phyloP scores from a whole-genome alignment of 2,329 filamentous ascomycete genomes.

The Lecanosticta acicola region DNA sequence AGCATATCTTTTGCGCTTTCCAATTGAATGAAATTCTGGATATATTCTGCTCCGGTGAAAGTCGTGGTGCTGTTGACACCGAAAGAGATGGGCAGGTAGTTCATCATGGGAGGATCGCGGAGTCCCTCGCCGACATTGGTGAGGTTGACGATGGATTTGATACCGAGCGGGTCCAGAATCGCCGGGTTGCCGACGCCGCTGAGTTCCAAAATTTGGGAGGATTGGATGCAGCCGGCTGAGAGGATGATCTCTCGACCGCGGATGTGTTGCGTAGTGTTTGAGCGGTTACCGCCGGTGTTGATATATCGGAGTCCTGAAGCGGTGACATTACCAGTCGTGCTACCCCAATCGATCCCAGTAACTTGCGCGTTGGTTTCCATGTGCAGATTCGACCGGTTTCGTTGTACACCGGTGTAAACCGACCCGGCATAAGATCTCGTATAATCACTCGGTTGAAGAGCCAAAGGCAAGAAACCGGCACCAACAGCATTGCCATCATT shows the following conservation, averaged over 20 bases:
- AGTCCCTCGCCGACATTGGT: conserved; percentile 1
- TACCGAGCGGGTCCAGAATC: conserved; percentile 13
- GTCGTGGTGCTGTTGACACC: conserved; percentile 1
- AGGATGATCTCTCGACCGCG: conserved; percentile 41
- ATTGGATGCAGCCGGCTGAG: conserved; percentile 52
- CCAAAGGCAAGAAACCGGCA: conserved; percentile 3
- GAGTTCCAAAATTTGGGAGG: conserved; percentile 54
- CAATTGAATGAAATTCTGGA: conserved; percentile 11
- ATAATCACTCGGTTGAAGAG: neutral
- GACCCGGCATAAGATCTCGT: conserved; percentile 28
- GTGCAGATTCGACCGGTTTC: conserved; percentile 27
- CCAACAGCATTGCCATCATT: conserved; percentile 24
- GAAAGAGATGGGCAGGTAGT: neutral
- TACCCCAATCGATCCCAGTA: conserved; percentile 1
- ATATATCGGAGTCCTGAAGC: conserved; percentile 7
- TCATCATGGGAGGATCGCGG: conserved; percentile 1
- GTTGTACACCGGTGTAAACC: conserved; percentile 11
- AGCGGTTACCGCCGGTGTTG: neutral
- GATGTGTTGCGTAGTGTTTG: neutral
- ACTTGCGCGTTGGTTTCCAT: conserved; percentile 10
- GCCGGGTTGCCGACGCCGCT: conserved; percentile 51
- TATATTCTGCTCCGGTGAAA: conserved; percentile 8
- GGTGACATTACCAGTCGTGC: conserved; percentile 1
- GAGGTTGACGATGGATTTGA: conserved; percentile 20
- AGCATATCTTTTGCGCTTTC: conserved; percentile 6